These are phyloP conservation scores for Actinomortierella ambigua DNA, from an alignment of 371 early-diverging fungal species.

Conservation along the genomic window DNA sequence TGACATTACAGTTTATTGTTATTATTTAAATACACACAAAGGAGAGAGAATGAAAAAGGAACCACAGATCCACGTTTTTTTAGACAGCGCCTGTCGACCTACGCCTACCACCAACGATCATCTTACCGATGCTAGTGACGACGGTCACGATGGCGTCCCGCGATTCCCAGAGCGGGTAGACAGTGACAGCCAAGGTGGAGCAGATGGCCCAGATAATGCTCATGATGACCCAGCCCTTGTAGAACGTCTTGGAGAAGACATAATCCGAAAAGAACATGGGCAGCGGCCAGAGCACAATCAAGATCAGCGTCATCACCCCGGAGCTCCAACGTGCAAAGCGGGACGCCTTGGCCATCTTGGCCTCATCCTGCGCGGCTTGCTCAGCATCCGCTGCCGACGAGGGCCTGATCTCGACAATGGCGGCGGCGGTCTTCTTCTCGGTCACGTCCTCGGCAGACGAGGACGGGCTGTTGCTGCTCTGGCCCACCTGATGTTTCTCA, in stretches of 20 bases:
- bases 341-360: conserved; percentile 48
- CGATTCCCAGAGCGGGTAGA: conserved; percentile 67
- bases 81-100: conserved; percentile 26
- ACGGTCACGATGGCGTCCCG: conserved; percentile 50
- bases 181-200: conserved; percentile 57
- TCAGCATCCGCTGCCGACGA: conserved; percentile 25
- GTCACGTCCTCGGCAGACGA: neutral
- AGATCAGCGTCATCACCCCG: conserved; percentile 52
- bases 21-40: too few relatives aligned
- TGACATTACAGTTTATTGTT: too few relatives aligned
- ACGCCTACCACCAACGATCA: conserved; percentile 2
- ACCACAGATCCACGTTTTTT: neutral
- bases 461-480: too few relatives aligned
- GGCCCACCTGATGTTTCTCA: conserved; percentile 19
- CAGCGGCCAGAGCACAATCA: conserved; percentile 71
- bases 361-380: conserved; percentile 24
- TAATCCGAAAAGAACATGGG: conserved; percentile 70
- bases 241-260: conserved; percentile 66
- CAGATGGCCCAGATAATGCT: conserved; percentile 67
- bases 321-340: conserved; percentile 52
- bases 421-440: neutral
- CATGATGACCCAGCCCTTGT: conserved; percentile 70
- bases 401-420: conserved; percentile 7
- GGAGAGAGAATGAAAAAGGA: neutral
- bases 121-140: conserved; percentile 40